Evolutionary conservation across 1,139 yeast species (phyloP), one percentile per base, ranked within the genome.

Genomic region (Cylindricascospora bacillispora): DNA sequence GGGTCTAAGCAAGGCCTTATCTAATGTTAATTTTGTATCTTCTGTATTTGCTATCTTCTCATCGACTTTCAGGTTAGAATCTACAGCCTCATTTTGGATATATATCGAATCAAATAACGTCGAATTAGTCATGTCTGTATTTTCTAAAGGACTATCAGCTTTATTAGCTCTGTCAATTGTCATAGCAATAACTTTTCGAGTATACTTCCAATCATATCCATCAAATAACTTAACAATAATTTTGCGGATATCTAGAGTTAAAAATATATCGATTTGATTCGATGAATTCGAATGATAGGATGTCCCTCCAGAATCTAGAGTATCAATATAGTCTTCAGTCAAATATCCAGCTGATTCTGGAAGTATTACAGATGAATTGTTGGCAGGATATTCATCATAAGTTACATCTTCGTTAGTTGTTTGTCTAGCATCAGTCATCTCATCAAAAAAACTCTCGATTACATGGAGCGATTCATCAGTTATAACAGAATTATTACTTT

Each of bases 191-290:
- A 73, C 64, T 24, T 63, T 65, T 37, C 93, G 63, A 0, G 97
- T 83, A 28, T 71, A 72, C 34, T 69, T 69, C 94, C 97, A 85
- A 49, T 89, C 98, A 47, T 76, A 89, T 0, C 99, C 99, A 57
- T 89, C 98, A 49, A 70, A 74, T 24, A 89, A 56, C 35, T 68
- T 73, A 36, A 89, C 56, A 3, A 54, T 54, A 0, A 65, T 52
- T 27, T 61, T 63, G 4, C 62, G 49, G 6, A 67, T 27, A 7
- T 39, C 33, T 2, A 43, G 23, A 24, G 30, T 36, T 12, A 44
- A 21, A 6, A 29, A 32, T 4, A 37, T 16, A 15, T 32, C 33
- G n/a, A 26, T 19, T 10, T 26, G 28, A 32, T 13, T 19, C 9
- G 13, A n/a, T 6, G 10, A 11, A 13, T 9, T 11, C 6, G 15